A percentile compares a stretch with the other conserved stretches of the same genome.
These are phyloP conservation scores for Petasospora rhodanensis DNA, from an alignment of 1,139 yeast species.

Conservation along the genomic window DNA sequence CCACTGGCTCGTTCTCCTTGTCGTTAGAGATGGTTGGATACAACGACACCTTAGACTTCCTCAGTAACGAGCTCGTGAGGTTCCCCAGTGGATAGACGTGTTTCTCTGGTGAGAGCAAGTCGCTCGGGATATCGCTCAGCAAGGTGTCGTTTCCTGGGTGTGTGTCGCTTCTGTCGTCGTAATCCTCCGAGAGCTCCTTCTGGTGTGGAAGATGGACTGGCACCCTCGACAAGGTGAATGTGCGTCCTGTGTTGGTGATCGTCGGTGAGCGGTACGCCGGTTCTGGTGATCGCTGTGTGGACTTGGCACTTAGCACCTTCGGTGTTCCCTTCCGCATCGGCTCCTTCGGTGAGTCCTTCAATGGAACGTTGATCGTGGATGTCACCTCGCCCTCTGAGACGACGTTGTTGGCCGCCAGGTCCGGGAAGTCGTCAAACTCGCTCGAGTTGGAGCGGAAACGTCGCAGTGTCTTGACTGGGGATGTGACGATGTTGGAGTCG, in stretches of 20 bases:
- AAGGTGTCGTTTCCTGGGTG: conserved; percentile 22
- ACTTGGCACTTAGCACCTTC: conserved; percentile 6
- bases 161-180: conserved; percentile 3
- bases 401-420: not conserved
- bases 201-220: conserved; percentile 1
- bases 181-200: conserved; percentile 3
- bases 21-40: too few species aligned
- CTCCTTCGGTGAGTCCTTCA: conserved; percentile 18
- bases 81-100: conserved; percentile 16
- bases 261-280: too few species aligned
- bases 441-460: conserved; percentile 6
- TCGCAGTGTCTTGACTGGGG: conserved; percentile 16
- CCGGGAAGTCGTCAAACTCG: too few species aligned
- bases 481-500: conserved; percentile 22
- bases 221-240: not conserved
- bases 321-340: conserved; percentile 23
- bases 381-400: conserved; percentile 4
- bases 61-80: not conserved
- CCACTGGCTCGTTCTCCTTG: too few species aligned
- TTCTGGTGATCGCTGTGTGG: too few species aligned
- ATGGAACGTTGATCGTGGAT: conserved; percentile 15
- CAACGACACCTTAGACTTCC: conserved; percentile 1
- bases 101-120: conserved; percentile 25
- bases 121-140: conserved; percentile 21
- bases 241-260: too few species aligned